phyloP scores from a whole-genome alignment of 805 yeast genomes.

The Pichia deserticola region DNA sequence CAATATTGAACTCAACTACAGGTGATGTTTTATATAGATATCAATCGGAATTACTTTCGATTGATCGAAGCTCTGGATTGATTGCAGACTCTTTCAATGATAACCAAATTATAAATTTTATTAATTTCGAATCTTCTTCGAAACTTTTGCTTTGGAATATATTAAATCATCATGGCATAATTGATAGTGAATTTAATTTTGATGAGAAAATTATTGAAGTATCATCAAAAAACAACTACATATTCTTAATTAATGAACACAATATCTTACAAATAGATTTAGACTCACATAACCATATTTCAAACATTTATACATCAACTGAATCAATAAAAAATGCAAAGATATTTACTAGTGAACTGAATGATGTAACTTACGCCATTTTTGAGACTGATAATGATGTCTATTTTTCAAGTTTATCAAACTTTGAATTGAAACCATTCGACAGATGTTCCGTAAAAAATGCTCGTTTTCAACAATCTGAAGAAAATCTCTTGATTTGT shows the following conservation, averaged over 20 bases:
- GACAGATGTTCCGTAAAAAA: constrained; percentile 3
- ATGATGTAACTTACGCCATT: background rate
- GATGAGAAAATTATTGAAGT: constrained; percentile 12
- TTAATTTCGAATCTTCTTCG: constrained; percentile 12
- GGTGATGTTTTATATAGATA: constrained; percentile 28
- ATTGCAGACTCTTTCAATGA: constrained; percentile 6
- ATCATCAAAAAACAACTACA: constrained; percentile 2
- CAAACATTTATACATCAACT: background rate
- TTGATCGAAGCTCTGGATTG: constrained; percentile 9
- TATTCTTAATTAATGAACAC: constrained; percentile 6
- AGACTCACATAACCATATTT: background rate
- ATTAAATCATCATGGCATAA: constrained; percentile 5
- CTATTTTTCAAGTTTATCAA: background rate
- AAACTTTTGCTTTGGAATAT: constrained; percentile 16
- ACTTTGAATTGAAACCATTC: background rate
- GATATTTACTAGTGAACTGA: background rate
- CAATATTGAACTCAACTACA: constrained; percentile 18
- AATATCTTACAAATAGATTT: constrained; percentile 6
- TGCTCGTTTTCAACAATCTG: background rate
- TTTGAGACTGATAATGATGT: background rate
- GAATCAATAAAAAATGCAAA: background rate
- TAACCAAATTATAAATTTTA: constrained; percentile 10
- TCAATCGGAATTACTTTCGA: constrained; percentile 15
- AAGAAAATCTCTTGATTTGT: constrained; percentile 6
- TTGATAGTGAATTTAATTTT: constrained; percentile 16